Base-by-base conservation (phyloP, 23 red algal genomes). In the Pyropia haitanensis region DNA sequence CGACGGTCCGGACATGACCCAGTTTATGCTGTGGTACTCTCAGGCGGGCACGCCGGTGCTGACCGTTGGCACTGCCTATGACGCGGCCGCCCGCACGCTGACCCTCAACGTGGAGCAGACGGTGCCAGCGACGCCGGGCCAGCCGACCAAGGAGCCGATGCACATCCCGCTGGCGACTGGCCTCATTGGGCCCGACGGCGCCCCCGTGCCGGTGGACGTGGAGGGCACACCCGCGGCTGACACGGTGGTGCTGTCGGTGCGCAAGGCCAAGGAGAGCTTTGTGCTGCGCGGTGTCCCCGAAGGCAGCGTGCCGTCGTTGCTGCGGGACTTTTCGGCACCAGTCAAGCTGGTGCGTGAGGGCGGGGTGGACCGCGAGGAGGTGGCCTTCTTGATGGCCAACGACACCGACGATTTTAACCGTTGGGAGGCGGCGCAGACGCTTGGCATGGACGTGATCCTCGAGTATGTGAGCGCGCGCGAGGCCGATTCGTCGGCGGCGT, bases 341-440 rank as follows among this genome's bases (percentile, higher is more conserved):
- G 81, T 97, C 14, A 90, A 82, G 63, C 75, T 97, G 14, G 60
- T 63, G 27, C 59, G 77, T 26, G 68, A 67, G 23, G 77, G 77
- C 31, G 78, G 73, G 9, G 44, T 72, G 25, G 53, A 65, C 14
- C 29, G 33, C 9, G 83, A 89, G 17, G 83, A 96, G 56, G 67
- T 97, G 33, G 78, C 79, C 32, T 97, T 97, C 67, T 51, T 97
- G 12, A 87, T 97, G 84, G 93, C 65, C 0, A 70, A 97, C 55
- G 93, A 97, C 56, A 80, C 70, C 17, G 87, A 97, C 73, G 78
- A 85, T 31, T 97, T 97, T 28, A 76, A 76, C 33, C 75, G 85
- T 0, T 97, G 85, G 85, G 93, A 97, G 23, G 68, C 85, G 33
- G 78, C 80, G 18, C 93, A 97, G 62, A 78, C 64, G 46, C 76